These are phyloP conservation scores for Phaseolus lunatus DNA, from an alignment of 306 rosid species.

Conservation along the genomic window DNA sequence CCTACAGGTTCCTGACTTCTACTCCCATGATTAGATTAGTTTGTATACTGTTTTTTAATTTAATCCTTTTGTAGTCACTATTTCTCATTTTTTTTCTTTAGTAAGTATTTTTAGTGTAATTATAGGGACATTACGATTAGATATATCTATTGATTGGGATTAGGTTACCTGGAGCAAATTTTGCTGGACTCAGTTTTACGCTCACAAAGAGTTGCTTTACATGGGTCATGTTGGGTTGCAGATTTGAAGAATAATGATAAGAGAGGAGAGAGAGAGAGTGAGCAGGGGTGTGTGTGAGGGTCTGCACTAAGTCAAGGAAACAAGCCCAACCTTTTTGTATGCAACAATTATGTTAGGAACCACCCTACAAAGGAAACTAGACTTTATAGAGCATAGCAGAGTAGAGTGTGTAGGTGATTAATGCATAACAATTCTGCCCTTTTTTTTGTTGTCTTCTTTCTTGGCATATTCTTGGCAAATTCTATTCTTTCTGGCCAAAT, in stretches of 20 bases:
- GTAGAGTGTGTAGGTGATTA: not conserved
- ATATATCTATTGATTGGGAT: not conserved
- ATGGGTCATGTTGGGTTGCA: too few species aligned
- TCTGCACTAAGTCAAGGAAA: slow-evolving; percentile 2
- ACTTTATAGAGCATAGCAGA: not conserved
- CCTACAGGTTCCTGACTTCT: slow-evolving; percentile 54
- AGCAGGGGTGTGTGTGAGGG: not conserved
- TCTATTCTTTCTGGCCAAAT: not conserved
- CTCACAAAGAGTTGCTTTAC: not conserved
- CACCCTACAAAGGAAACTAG: not conserved
- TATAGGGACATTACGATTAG: slow-evolving; percentile 1
- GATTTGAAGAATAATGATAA: not conserved
- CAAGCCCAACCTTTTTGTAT: slow-evolving; percentile 28
- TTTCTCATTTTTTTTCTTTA: slow-evolving; percentile 10
- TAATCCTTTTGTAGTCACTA: not conserved
- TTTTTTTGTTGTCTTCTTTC: not conserved
- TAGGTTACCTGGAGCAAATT: not conserved
- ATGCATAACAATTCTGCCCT: not conserved
- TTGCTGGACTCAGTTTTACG: not conserved
- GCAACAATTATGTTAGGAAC: slow-evolving; percentile 24
- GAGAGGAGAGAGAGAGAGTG: not conserved
- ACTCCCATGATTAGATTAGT: not conserved
- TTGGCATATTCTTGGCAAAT: not conserved
- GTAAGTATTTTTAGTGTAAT: not conserved
- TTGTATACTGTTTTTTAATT: slow-evolving; percentile 17